Base-by-base conservation (phyloP, 2,329 filamentous ascomycete species). In the Alternaria dauci region DNA sequence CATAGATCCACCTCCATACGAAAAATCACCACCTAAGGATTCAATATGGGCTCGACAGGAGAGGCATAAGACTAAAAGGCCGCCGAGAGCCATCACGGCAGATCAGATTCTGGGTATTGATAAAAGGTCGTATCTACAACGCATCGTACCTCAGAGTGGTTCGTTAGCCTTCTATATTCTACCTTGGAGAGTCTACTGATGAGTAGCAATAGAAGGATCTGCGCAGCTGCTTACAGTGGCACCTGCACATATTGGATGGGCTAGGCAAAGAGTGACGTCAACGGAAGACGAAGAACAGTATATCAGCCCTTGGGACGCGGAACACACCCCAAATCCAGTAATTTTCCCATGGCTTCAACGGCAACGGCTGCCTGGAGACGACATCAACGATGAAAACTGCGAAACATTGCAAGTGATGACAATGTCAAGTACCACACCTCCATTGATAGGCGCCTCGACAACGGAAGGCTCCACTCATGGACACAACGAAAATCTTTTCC, bases 271-370 rank as follows among this genome's bases (percentile, higher is more conserved):
- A 20, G 34, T 48, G 14, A 38, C 30, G 30, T 38, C 47, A 12
- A n/a, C 32, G 12, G 47, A 6, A 30, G 34, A 51, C 30, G 20
- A 51, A 20, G 38, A 39, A 18, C 48, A 51, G 6, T 55, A 47
- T 18, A 48, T 65, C 12, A 57, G 54, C 42, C 61, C 63, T 5
- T 64, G 61, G 61, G 55, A 38, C 32, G 52, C 52, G n/a, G 61
- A 66, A 23, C 52, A 58, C 43, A 32, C 42, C n/a, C 64, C 62
- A 7, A 65, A 65, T 56, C 62, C 62, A 41, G 62, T 65, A 1
- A 58, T 65, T 26, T 67, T 62, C 41, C 52, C 50, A 20, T 58
- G 57, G 55, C 39, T 65, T n/a, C 55, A 44, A 46, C 43, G 52
- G 39, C 26, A 39, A 28, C 30, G 14, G 23, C 48, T 34, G 32